Base-by-base conservation (phyloP, 106 monocot species). In the Apostasia ramifera region DNA sequence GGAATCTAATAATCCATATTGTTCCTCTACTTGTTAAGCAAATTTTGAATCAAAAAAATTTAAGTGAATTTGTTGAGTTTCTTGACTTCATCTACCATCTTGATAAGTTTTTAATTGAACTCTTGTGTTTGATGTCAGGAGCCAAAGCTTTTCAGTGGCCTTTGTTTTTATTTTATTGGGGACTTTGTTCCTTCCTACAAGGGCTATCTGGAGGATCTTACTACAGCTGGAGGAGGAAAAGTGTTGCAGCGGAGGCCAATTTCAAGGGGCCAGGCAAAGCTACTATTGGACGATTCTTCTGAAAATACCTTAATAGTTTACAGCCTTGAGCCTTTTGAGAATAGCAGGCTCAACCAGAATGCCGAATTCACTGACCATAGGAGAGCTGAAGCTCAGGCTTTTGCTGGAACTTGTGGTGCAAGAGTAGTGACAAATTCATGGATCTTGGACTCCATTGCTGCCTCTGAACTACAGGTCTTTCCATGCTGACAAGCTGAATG, bases 391-490 rank as follows among this genome's bases (percentile, higher is more conserved):
- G 87, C 97, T 55, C 46, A 84, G 50, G 55, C 52, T 53, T 71
- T 93, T 70, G 87, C 92, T 69, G 68, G 78, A 69, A 75, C 72
- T 53, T 79, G 76, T 63, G 81, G 97, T 8, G 89, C 85, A n/a
- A 81, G 69, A 76, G 72, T 77, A 47, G 92, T 73, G 50, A 46
- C 74, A 44, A 87, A 81, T 64, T 78, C 81, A 59, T 98, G 97
- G 97, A 79, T 98, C 45, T 58, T 98, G 39, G 83, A 98, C 63
- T 90, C 92, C 26, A 90, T 92, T 69, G 89, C 93, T 66, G 92
- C 81, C 40, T 87, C 84, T 76, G 68, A 76, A 66, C 64, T 86
- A 73, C 86, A 82, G 50, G 51, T 73, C 38, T 57, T 84, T 43
- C 55, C 53, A 7, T 68, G 61, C 39, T 60, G 14, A 57, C 0